These are phyloP conservation scores for Acanthamoeba lugdunensis DNA, from an alignment of 208 protist species.

Conservation along the genomic window DNA sequence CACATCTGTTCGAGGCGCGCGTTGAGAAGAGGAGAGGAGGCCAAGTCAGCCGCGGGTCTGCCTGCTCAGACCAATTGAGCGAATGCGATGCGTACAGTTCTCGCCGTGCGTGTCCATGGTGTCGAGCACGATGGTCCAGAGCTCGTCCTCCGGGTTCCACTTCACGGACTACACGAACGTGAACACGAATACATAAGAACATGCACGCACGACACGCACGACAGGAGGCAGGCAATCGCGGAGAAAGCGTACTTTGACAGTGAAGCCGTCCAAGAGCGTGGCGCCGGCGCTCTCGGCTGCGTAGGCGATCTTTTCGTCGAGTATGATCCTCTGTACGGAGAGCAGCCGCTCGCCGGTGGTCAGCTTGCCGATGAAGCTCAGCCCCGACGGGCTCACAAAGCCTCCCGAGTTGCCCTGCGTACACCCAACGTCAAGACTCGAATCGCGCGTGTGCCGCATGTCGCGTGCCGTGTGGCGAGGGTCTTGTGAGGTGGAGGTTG, in stretches of 20 bases:
- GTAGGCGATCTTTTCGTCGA: constrained; percentile 70
- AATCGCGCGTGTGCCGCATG: not conserved
- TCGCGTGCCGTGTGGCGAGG: too few species aligned
- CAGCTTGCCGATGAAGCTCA: constrained; percentile 73
- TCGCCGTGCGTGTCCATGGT: not conserved
- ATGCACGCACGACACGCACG: not conserved
- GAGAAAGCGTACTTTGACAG: not conserved
- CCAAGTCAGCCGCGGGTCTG: too few species aligned
- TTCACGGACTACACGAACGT: not conserved
- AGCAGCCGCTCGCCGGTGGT: constrained; percentile 68
- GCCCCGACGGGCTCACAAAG: constrained; percentile 63
- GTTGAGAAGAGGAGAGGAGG: too few species aligned
- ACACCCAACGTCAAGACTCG: not conserved
- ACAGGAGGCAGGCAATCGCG: not conserved
- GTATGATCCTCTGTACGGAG: constrained; percentile 70
- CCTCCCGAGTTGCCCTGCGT: constrained; percentile 27
- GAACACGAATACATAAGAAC: not conserved
- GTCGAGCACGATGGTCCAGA: constrained; percentile 37
- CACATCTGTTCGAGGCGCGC: not conserved
- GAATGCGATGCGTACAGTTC: not conserved
- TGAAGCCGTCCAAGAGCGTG: constrained; percentile 65
- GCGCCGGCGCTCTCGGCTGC: constrained; percentile 67
- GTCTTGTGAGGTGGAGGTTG: not conserved
- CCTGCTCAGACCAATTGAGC: too few species aligned
- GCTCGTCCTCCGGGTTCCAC: constrained; percentile 20